A percentile compares a stretch with the other conserved stretches of the same genome.
Conservation (phyloP, 257 asterid species). For the Solanum chiquidenum region DNA sequence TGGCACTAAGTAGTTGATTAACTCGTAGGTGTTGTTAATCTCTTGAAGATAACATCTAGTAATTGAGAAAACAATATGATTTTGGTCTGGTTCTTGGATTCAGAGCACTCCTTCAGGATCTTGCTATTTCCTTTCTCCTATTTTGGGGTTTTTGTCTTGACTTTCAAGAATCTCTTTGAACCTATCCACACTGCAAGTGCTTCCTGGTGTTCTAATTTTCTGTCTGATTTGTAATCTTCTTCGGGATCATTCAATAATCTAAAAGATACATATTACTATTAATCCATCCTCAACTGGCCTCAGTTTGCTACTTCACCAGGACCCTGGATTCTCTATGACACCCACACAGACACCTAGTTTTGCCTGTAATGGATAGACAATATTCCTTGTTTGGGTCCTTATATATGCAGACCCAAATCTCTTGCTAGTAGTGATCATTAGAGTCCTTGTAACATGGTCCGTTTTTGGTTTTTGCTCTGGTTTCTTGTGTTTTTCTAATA, state of each 20-base stretch:
- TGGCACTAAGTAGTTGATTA: background rate
- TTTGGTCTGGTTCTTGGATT: background rate
- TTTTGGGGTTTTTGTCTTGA: background rate
- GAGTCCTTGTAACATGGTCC: background rate
- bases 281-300: background rate
- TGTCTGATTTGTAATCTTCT: background rate
- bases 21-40: background rate
- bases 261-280: background rate
- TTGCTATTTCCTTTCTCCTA: background rate
- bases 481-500: background rate
- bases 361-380: background rate
- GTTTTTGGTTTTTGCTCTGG: background rate
- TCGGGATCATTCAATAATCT: background rate
- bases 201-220: background rate
- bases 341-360: background rate
- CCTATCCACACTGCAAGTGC: background rate
- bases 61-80: background rate
- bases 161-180: background rate
- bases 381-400: background rate
- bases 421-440: background rate
- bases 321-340: background rate
- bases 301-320: background rate
- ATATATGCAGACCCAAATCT: background rate
- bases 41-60: background rate
- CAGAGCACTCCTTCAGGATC: background rate